Percentiles rank a stretch among this genome's conserved stretches.
Evolutionary conservation across 768 basidiomycete species (phyloP).

Genomic region (Mrakia hoshinonis): DNA sequence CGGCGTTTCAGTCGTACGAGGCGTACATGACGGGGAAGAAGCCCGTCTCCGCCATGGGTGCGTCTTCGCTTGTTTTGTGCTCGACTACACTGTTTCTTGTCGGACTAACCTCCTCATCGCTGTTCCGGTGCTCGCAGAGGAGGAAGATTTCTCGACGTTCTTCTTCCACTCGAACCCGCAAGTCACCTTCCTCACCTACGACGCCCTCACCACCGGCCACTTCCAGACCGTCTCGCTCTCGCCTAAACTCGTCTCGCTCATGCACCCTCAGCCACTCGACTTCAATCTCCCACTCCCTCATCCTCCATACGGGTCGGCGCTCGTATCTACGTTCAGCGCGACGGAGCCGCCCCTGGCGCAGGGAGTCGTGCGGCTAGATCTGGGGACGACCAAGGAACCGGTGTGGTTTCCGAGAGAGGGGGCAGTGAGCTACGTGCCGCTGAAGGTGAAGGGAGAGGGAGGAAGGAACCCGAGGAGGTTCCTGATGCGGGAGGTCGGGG

Average conservation of each 20-base stretch:
- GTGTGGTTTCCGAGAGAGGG: slow-evolving; percentile 18
- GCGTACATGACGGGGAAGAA: slow-evolving; percentile 4
- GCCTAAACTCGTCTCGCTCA: slow-evolving; percentile 3
- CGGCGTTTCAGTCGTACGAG: background rate
- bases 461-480: background rate
- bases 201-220: slow-evolving; percentile 12
- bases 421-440: slow-evolving; percentile 6
- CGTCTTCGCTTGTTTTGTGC: background rate
- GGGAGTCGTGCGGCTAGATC: background rate
- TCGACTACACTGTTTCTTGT: background rate
- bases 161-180: slow-evolving; percentile 13
- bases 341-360: background rate
- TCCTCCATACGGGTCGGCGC: background rate
- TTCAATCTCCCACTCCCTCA: background rate
- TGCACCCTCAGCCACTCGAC: background rate
- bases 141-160: slow-evolving; percentile 24
- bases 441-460: background rate
- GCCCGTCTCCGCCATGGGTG: slow-evolving; percentile 18
- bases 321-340: background rate
- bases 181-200: slow-evolving; percentile 23
- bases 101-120: background rate
- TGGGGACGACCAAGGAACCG: slow-evolving; percentile 12
- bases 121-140: background rate
- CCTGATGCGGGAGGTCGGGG: slow-evolving; percentile 2
- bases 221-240: slow-evolving; percentile 14